Evolutionary conservation across 345 rosid species (phyloP).

Genomic region (Carallia pectinifolia): DNA sequence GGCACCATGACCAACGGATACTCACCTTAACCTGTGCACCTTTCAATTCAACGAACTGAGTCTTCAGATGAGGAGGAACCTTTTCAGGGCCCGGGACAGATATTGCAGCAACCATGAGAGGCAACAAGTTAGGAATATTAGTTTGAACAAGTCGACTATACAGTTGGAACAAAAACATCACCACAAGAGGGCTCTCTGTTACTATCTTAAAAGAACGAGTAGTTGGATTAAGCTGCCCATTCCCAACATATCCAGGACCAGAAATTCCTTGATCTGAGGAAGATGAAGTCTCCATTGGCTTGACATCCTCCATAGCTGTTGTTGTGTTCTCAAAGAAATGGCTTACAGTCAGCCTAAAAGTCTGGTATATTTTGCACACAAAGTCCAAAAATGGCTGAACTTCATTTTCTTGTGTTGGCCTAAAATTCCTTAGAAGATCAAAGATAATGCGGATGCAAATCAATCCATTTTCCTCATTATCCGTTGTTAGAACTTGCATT

Average conservation of each 20-base stretch:
- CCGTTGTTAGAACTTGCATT: slow-evolving; percentile 93
- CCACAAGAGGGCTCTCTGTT: slow-evolving; percentile 98
- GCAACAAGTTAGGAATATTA: slow-evolving; percentile 88
- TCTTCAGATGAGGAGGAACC: slow-evolving; percentile 81
- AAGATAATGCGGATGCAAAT: slow-evolving; percentile 94
- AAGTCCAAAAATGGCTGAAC: slow-evolving; percentile 96
- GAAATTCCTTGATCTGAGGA: slow-evolving; percentile 69
- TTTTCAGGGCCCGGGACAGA: slow-evolving; percentile 94
- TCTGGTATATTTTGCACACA: slow-evolving; percentile 92
- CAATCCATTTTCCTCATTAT: slow-evolving; percentile 94
- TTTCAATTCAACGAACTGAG: slow-evolving; percentile 87
- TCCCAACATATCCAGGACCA: slow-evolving; percentile 44
- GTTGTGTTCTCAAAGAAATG: slow-evolving; percentile 79
- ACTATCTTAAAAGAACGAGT: slow-evolving; percentile 93
- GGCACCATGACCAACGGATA: slow-evolving; percentile 13
- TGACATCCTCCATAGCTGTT: slow-evolving; percentile 59
- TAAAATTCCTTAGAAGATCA: slow-evolving; percentile 89
- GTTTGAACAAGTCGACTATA: slow-evolving; percentile 92
- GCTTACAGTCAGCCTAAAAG: slow-evolving; percentile 71
- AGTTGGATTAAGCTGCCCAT: slow-evolving; percentile 87
- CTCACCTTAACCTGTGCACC: slow-evolving; percentile 99
- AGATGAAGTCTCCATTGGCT: slow-evolving; percentile 68
- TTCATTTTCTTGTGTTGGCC: slow-evolving; percentile 87
- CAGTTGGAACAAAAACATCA: slow-evolving; percentile 95
- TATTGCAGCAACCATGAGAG: slow-evolving; percentile 95